Conservation (phyloP, 768 basidiomycete species). For the Panellus pusillus region DNA sequence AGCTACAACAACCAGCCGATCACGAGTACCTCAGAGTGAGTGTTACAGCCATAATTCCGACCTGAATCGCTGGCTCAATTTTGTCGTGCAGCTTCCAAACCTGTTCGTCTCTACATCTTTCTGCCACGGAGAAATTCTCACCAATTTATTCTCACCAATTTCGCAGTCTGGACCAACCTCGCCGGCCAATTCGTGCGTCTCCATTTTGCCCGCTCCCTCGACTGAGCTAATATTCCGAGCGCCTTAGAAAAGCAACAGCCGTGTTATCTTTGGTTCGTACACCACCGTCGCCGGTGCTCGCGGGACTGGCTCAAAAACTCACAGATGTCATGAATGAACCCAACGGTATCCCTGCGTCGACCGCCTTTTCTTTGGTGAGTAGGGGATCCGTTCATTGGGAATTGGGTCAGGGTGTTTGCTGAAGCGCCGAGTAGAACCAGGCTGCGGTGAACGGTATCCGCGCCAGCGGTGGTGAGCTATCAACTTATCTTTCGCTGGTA, state of each 20-base stretch:
- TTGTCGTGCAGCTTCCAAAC: conserved; percentile 42
- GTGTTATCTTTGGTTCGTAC: no score
- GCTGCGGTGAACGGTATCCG: conserved; percentile 68
- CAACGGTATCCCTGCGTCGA: conserved; percentile 52
- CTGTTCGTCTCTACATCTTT: conserved; percentile 33
- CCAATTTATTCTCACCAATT: background rate
- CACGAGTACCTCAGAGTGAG: conserved; percentile 44
- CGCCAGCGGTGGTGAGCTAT: conserved; percentile 39
- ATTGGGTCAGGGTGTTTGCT: background rate
- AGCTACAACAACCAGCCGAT: conserved; percentile 55
- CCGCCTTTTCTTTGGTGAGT: conserved; percentile 50
- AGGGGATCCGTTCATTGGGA: no score
- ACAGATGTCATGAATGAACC: conserved; percentile 67
- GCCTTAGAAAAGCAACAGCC: background rate
- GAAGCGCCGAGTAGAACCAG: conserved; percentile 45
- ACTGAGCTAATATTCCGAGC: conserved; percentile 48
- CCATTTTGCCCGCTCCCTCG: background rate
- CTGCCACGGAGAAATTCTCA: no score
- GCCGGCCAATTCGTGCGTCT: conserved; percentile 53
- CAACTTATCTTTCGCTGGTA: no score
- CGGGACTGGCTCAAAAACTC: background rate
- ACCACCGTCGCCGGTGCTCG: background rate
- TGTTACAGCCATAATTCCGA: no score
- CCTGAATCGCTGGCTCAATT: no score
- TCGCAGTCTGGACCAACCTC: conserved; percentile 56